Base-by-base conservation (phyloP, 352 stramenopile genomes). In the Phytophthora citricola region DNA sequence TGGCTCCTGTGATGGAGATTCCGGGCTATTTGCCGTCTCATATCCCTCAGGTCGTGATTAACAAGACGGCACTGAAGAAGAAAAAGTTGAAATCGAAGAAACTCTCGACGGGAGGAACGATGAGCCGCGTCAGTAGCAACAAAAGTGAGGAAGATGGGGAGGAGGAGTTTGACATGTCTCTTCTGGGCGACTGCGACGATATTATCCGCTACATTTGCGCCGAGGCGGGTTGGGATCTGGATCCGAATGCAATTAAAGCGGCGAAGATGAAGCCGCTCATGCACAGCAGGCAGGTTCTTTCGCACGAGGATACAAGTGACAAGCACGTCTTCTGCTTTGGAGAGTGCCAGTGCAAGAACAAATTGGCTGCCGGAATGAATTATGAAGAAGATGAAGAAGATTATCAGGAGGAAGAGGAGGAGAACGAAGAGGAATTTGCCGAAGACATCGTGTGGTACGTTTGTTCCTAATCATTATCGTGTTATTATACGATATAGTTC, bases 1-100 rank as follows among this genome's bases (percentile, higher is more conserved):
- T 99, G 29, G 89, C 89, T 36, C 97, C 98, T 3, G 93, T 99
- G 17, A 92, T 94, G n/a, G 84, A 92, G 58, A 93, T 98, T 43
- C 87, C 88, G 5, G 86, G 86, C n/a, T 95, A 91, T 56, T 69
- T 97, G 32, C 83, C 88, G 2, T 64, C 74, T 1, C 79, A 94
- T 48, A 89, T 95, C 32, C 90, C 90, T 22, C 85, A 96, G 45
- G 76, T 98, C 24, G 85, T 98, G 49, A 93, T 98, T 56, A 98
- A 98, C 66, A 94, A 88, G 70, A 93, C 92, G 7, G 75, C 75
- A n/a, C 70, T 97, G 9, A 91, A 87, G 69, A 91, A 90, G 50
- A 93, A 92, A 58, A 84, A 78, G 39, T 63, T 90, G 31, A 81
- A 76, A 54, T 60, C 70, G 31, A 86, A 83, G 49, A 79, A 75